Percentiles rank a stretch among this genome's conserved stretches.
Conservation (phyloP, 2,329 filamentous ascomycete genomes). For the Xylaria polymorpha region DNA sequence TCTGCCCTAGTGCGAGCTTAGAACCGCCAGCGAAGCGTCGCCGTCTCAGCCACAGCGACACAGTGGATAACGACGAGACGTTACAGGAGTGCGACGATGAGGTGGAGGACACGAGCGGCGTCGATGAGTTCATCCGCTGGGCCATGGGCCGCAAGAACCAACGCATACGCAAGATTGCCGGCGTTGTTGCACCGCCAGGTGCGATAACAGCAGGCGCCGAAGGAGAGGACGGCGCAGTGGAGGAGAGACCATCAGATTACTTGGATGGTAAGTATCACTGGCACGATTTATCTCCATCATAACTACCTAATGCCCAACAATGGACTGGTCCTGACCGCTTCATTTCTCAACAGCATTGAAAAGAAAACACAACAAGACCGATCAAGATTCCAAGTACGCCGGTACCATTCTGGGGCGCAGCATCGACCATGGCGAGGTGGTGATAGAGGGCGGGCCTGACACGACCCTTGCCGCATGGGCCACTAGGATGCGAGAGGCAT, state of each 20-base stretch:
- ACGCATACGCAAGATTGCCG: slow-evolving; percentile 85
- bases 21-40: slow-evolving; percentile 30
- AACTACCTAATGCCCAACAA: neutral
- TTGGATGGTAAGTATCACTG: slow-evolving; percentile 65
- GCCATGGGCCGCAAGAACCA: slow-evolving; percentile 77
- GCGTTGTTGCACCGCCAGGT: slow-evolving; percentile 62
- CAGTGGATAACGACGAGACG: slow-evolving; percentile 3
- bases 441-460: slow-evolving; percentile 81
- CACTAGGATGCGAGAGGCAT: slow-evolving; percentile 53
- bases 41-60: slow-evolving; percentile 22
- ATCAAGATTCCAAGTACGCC: slow-evolving; percentile 85
- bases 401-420: slow-evolving; percentile 84
- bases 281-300: slow-evolving; percentile 12
- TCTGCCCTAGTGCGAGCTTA: slow-evolving; percentile 72
- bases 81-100: slow-evolving; percentile 9
- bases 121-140: slow-evolving; percentile 84
- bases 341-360: slow-evolving; percentile 71
- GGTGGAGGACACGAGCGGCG: slow-evolving; percentile 77
- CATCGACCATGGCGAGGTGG: slow-evolving; percentile 75
- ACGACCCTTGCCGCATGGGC: slow-evolving; percentile 76
- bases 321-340: neutral
- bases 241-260: slow-evolving; percentile 68
- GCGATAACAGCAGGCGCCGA: slow-evolving; percentile 46
- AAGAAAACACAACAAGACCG: slow-evolving; percentile 91
- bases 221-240: slow-evolving; percentile 66